Conservation (phyloP, 1,139 yeast species). For the Magnusiomyces suaveolens region DNA sequence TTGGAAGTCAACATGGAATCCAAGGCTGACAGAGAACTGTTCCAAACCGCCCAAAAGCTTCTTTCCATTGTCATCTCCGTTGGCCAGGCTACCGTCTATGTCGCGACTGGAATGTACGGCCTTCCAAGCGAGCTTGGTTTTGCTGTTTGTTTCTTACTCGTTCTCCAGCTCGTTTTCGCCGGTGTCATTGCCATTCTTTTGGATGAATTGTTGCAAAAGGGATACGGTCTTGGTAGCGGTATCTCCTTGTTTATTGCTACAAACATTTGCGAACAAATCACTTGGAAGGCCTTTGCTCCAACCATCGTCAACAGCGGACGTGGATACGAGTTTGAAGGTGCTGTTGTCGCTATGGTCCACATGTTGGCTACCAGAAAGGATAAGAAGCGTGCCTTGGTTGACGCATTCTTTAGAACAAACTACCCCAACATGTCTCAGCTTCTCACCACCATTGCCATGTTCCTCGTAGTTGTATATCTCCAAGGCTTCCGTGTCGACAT, state of each 20-base stretch:
- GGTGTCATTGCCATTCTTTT: conserved; percentile 81
- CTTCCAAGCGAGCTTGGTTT: conserved; percentile 79
- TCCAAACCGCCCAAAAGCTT: conserved; percentile 89
- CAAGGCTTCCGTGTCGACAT: conserved; percentile 95
- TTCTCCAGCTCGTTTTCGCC: conserved; percentile 91
- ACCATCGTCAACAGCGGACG: conserved; percentile 89
- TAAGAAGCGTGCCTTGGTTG: conserved; percentile 83
- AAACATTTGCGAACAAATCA: conserved; percentile 90
- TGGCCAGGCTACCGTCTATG: conserved; percentile 97
- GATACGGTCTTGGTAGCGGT: conserved; percentile 96
- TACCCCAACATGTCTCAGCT: conserved; percentile 94
- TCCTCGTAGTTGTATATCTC: conserved; percentile 78
- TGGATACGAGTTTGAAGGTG: conserved; percentile 96
- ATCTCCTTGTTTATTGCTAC: conserved; percentile 94
- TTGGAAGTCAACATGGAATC: conserved; percentile 66
- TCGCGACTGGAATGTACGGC: conserved; percentile 94
- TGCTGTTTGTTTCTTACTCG: conserved; percentile 81
- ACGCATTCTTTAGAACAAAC: conserved; percentile 88
- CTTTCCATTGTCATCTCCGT: conserved; percentile 82
- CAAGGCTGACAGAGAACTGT: conserved; percentile 69
- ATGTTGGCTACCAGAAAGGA: conserved; percentile 79
- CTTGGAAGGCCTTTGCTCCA: conserved; percentile 98
- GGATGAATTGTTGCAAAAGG: conserved; percentile 93
- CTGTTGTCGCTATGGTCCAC: conserved; percentile 85
- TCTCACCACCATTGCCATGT: conserved; percentile 67